These are phyloP conservation scores for Sporothrix schenckii DNA, from an alignment of 2,329 filamentous ascomycete genomes.

Conservation along the genomic window DNA sequence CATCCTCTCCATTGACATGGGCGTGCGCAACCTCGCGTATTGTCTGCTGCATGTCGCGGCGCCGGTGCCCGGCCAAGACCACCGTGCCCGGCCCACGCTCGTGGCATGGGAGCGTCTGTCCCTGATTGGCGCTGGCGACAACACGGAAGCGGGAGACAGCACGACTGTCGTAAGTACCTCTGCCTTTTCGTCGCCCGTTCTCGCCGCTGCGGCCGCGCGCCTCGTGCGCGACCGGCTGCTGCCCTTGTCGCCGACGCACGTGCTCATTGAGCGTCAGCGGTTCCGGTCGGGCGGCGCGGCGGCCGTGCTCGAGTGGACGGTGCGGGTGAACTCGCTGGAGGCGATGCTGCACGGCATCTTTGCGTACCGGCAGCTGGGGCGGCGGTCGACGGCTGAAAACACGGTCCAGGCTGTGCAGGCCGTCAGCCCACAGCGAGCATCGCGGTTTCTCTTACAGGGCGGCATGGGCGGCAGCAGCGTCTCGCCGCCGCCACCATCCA, in stretches of 20 bases:
- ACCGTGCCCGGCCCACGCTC: conserved; percentile 32
- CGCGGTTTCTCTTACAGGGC: conserved; percentile 54
- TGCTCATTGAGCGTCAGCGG: conserved; percentile 68
- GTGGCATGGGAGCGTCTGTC: conserved; percentile 39
- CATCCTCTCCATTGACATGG: conserved; percentile 81
- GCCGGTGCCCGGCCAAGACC: too few relatives aligned
- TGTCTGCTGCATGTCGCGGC: conserved; percentile 55
- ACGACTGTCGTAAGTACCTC: background rate
- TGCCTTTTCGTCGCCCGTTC: conserved; percentile 43
- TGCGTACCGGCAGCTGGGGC: conserved; percentile 54
- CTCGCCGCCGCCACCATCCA: background rate
- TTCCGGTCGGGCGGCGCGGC: conserved; percentile 65
- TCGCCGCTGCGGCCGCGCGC: conserved; percentile 43
- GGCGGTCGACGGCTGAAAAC: conserved; percentile 33
- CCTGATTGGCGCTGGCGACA: conserved; percentile 33
- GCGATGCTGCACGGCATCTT: conserved; percentile 77
- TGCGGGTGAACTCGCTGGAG: conserved; percentile 80
- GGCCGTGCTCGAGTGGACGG: conserved; percentile 77
- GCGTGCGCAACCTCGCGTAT: conserved; percentile 78
- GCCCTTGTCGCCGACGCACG: conserved; percentile 62
- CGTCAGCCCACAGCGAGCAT: conserved; percentile 56
- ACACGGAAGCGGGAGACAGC: background rate
- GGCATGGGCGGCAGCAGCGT: conserved; percentile 26
- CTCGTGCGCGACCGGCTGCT: conserved; percentile 47
- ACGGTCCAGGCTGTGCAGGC: conserved; percentile 46